A percentile compares a stretch with the other conserved stretches of the same genome.
These are phyloP conservation scores for Mortierella sp. DNA, from an alignment of 371 early-diverging fungal species.

Conservation along the genomic window DNA sequence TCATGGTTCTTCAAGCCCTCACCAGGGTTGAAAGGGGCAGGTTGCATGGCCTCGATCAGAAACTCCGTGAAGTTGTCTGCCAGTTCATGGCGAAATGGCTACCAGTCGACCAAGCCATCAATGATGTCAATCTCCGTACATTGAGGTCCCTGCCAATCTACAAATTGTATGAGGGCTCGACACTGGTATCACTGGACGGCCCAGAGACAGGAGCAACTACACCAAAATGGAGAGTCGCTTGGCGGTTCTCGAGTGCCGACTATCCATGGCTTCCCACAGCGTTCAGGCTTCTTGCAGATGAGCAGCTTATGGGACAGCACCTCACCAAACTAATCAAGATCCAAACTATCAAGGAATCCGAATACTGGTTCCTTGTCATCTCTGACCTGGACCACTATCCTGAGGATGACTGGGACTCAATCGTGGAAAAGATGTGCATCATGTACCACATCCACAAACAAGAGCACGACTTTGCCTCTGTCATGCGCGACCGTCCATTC, in stretches of 20 bases:
- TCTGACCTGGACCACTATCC: background rate
- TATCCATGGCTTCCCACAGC: conserved; percentile 22
- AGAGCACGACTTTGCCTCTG: background rate
- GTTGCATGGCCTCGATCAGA: background rate
- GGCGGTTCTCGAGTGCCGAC: background rate
- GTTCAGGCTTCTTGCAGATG: conserved; percentile 8
- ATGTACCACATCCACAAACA: conserved; percentile 9
- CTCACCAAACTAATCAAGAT: background rate
- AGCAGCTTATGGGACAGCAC: conserved; percentile 7
- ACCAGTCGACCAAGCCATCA: background rate
- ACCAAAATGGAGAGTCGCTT: conserved; percentile 6
- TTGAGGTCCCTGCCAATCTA: conserved; percentile 18
- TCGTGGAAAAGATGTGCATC: conserved; percentile 8
- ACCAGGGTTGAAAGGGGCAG: background rate
- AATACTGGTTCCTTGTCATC: conserved; percentile 25
- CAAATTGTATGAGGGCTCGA: background rate
- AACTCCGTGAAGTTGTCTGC: background rate
- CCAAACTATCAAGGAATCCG: conserved; percentile 2
- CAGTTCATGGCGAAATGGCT: conserved; percentile 7
- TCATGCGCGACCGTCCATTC: conserved; percentile 8
- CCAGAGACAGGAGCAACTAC: too few species aligned
- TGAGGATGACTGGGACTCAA: conserved; percentile 17
- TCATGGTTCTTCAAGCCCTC: background rate
- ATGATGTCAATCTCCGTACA: background rate
- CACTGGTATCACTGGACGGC: background rate